Evolutionary conservation across 2,329 filamentous ascomycete species (phyloP), one percentile per base, ranked within the genome.

Genomic region (Chalaropsis ovoidea): DNA sequence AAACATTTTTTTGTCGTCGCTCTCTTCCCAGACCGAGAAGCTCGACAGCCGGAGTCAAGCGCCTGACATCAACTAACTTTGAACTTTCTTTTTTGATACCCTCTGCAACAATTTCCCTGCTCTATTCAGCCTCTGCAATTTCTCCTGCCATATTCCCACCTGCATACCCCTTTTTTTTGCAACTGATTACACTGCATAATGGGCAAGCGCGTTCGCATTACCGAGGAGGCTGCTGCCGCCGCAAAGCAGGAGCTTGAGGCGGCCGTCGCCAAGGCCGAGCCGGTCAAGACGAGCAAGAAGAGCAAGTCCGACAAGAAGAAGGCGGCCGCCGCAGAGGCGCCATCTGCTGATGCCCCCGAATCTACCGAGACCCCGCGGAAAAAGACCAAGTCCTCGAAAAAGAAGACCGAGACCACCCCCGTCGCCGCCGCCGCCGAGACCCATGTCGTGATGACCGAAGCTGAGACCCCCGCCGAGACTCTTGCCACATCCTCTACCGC

Each of bases 181-280:
- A 27, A 7, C 13, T 31, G n/a, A 17, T 15, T 35, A 10, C 13
- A 47, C 42, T 31, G 8, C 52, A 66, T n/a, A 49, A 66, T 66
- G 65, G 47, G 61, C 61, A 63, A 63, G 43, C 65, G 61, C 62
- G 56, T 62, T 62, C 61, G 42, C 42, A 60, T 64, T 3, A 64
- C 49, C 45, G 58, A 67, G 22, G 63, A 65, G 62, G 64, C 24
- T 27, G 58, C 63, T 19, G 47, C 47, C 35, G 39, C 52, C 52
- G 54, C 54, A 1, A 64, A 67, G 47, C 35, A 64, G 15, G 66
- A 56, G 8, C 47, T 65, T 17, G 66, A 56, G 19, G 58, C 22
- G 11, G 62, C 45, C 7, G 45, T 65, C 22, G 52, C 52, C 24
- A 62, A 47, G 6, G 24, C 24, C 24, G 61, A 62, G 61, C 22